Base-by-base conservation (phyloP, 2,329 filamentous ascomycete genomes). In the Hypoxylon sp. region DNA sequence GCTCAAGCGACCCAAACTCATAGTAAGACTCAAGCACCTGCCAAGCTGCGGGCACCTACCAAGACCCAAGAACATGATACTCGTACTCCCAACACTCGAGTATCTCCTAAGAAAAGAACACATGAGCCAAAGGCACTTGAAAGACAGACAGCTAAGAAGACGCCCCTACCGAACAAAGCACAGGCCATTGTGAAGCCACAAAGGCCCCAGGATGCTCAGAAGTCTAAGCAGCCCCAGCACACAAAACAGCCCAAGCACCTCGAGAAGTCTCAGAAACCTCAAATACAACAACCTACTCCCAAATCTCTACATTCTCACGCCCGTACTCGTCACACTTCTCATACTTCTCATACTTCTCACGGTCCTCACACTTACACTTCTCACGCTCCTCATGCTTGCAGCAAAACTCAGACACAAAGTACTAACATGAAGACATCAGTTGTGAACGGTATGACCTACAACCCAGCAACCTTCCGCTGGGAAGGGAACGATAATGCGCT, bases 381-480 rank as follows among this genome's bases (percentile, higher is more conserved):
- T 24, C 48, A 34, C 6, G 15, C 10, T 20, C 22, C 48, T 17
- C 48, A 51, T 24, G 5, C 19, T 7, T 22, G 32, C 13, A 51
- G 15, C 17, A 51, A 39, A 10, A 4, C 20, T 54, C 51, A 52
- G 17, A 48, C 20, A 43, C 34, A 47, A 26, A 59, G 39, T 10
- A 56, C 65, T 67, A 60, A 67, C 56, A 48, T 24, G 20, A 28
- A 56, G 26, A 58, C 53, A 46, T 28, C 67, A 94, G 92, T 89
- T 73, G 86, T 97, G 64, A 95, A 97, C 77, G 95, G 94, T 68
- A 99, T 99, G 95, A 90, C 88, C 56, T 99, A 97, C 76, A 98
- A 99, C 73, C 92, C 95, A 6, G 82, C 85, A 26, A 91, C 92
- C 7, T 95, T 89, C 73, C 86, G 89, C 51, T 99, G 95, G 95